phyloP scores from a whole-genome alignment of 768 basidiomycete species.

The Punctularia strigosozonata region DNA sequence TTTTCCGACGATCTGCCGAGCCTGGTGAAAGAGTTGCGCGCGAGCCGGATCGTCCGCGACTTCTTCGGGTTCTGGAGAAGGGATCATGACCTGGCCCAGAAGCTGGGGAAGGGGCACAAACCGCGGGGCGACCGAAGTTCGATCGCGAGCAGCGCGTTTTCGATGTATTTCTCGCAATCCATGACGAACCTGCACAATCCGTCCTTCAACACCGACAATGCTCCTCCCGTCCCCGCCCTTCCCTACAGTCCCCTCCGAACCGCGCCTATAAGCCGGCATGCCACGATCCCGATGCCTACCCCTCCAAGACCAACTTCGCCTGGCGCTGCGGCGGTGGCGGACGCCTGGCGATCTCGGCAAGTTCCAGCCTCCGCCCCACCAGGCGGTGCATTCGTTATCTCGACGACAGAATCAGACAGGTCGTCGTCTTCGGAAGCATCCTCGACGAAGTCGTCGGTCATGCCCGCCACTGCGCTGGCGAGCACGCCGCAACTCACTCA shows the following conservation, averaged over 20 bases:
- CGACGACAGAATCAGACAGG: too few relatives aligned
- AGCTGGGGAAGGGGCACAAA: slow-evolving; percentile 15
- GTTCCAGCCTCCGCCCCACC: background rate
- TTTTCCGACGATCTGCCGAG: slow-evolving; percentile 51
- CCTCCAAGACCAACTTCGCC: slow-evolving; percentile 3
- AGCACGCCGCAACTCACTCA: background rate
- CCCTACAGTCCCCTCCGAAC: too few relatives aligned
- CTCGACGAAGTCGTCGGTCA: too few relatives aligned
- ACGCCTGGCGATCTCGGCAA: background rate
- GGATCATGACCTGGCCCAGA: slow-evolving; percentile 50
- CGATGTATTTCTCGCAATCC: slow-evolving; percentile 40
- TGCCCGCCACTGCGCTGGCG: too few relatives aligned
- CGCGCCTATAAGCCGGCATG: background rate
- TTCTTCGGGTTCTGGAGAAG: slow-evolving; percentile 75
- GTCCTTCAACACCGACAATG: slow-evolving; percentile 5
- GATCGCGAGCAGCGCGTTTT: slow-evolving; percentile 41
- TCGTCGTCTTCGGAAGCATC: too few relatives aligned
- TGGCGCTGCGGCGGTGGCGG: background rate
- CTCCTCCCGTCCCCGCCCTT: slow-evolving; percentile 10
- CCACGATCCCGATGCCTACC: slow-evolving; percentile 3
- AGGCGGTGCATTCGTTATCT: background rate
- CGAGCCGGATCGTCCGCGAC: slow-evolving; percentile 45
- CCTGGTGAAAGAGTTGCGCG: slow-evolving; percentile 54
- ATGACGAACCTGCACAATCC: background rate
- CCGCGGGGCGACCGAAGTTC: slow-evolving; percentile 22